Evolutionary conservation across 345 rosid species (phyloP).

Genomic region (Kernera saxatilis): DNA sequence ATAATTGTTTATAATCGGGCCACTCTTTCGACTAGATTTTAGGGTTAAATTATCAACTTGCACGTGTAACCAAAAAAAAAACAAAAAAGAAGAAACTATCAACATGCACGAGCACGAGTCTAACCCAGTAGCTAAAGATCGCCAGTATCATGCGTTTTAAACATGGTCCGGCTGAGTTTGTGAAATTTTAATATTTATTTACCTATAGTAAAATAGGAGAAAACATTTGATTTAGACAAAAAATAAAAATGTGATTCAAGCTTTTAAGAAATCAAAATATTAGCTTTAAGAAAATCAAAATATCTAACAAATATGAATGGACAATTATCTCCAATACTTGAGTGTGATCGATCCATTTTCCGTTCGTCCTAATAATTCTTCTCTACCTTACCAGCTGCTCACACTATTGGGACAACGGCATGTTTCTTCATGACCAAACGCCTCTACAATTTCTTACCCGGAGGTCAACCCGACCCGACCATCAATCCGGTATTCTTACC

Average conservation of each 20-base stretch:
- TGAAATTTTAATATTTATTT: neutral
- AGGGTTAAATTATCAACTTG: neutral
- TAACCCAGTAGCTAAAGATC: neutral
- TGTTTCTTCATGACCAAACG: conserved; percentile 79
- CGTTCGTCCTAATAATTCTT: neutral
- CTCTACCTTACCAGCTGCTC: conserved; percentile 49
- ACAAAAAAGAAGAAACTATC: neutral
- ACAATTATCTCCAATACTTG: neutral
- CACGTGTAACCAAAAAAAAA: neutral
- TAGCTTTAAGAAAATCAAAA: neutral
- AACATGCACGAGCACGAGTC: conserved; percentile 7
- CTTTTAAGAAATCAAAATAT: neutral
- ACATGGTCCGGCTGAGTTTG: neutral
- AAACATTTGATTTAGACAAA: too few species aligned
- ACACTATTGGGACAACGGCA: conserved; percentile 79
- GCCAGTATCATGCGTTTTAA: neutral
- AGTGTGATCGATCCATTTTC: neutral
- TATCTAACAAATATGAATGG: neutral
- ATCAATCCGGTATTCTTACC: conserved; percentile 45
- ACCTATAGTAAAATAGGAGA: neutral
- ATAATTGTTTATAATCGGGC: neutral
- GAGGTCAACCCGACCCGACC: conserved; percentile 52
- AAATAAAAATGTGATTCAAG: neutral
- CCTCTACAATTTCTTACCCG: conserved; percentile 51
- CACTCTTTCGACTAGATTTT: neutral